phyloP scores from a whole-genome alignment of 345 rosid species.

The Rhodamnia argentea region DNA sequence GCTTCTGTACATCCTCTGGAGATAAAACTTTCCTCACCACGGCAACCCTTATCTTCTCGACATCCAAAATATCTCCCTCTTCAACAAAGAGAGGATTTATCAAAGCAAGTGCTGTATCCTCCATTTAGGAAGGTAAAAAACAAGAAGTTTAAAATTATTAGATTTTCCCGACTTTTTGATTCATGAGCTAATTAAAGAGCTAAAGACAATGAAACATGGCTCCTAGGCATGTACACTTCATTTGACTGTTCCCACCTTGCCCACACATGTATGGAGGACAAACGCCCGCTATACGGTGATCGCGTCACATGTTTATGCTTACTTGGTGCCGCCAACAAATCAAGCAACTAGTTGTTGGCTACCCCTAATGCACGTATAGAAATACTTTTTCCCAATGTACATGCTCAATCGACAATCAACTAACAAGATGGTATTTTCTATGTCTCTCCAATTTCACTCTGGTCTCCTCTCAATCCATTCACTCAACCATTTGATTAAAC shows the following conservation, averaged over 20 bases:
- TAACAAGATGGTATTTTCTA: not conserved
- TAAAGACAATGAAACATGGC: not conserved
- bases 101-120: constrained; percentile 51
- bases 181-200: not conserved
- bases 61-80: constrained; percentile 38
- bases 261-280: not conserved
- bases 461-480: not conserved
- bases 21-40: constrained; percentile 42
- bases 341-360: not conserved
- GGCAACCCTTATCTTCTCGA: constrained; percentile 34
- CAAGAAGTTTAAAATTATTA: not conserved
- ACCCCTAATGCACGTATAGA: not conserved
- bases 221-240: not conserved
- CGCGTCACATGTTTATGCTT: not conserved
- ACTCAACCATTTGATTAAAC: not conserved
- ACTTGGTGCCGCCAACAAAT: not conserved
- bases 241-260: not conserved
- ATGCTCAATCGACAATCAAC: not conserved
- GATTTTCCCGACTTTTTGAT: not conserved
- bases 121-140: constrained; percentile 6
- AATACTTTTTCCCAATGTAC: not conserved
- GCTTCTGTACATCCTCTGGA: constrained; percentile 45
- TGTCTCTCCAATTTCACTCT: not conserved
- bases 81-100: constrained; percentile 46
- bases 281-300: not conserved